Evolutionary conservation across 768 basidiomycete genomes (phyloP).

Genomic region (Jaapia argillacea): DNA sequence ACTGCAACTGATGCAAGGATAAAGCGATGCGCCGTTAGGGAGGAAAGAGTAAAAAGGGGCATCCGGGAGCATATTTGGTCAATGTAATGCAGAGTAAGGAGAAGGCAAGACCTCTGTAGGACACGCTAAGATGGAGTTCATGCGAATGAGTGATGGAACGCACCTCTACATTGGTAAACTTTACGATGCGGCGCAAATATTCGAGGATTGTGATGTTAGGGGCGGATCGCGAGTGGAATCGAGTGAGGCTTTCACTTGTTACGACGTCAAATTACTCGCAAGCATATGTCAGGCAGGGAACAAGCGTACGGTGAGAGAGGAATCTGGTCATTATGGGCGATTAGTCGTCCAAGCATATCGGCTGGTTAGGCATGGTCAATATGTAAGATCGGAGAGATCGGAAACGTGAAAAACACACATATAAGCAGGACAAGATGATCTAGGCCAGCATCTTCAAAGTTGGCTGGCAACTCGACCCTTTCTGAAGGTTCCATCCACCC

Average conservation of each 20-base stretch:
- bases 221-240: slow-evolving; percentile 91
- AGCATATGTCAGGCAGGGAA: slow-evolving; percentile 20
- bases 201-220: slow-evolving; percentile 85
- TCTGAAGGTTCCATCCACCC: slow-evolving; percentile 74
- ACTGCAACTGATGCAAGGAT: slow-evolving; percentile 90
- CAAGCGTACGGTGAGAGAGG: slow-evolving; percentile 64
- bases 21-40: slow-evolving; percentile 96
- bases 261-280: slow-evolving; percentile 11
- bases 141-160: slow-evolving; percentile 12
- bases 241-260: slow-evolving; percentile 76
- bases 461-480: slow-evolving; percentile 72
- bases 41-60: slow-evolving; percentile 87
- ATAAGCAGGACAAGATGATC: slow-evolving; percentile 84
- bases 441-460: slow-evolving; percentile 77
- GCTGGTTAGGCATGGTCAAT: slow-evolving; percentile 33
- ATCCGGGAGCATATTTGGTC: slow-evolving; percentile 86
- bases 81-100: slow-evolving; percentile 83
- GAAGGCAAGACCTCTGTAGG: slow-evolving; percentile 61
- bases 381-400: not conserved
- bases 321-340: slow-evolving; percentile 93
- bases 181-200: slow-evolving; percentile 89
- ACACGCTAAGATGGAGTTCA: slow-evolving; percentile 7
- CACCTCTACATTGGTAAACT: slow-evolving; percentile 94
- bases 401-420: slow-evolving; percentile 39
- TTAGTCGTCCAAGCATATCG: slow-evolving; percentile 93